Percentiles rank a stretch among this genome's conserved stretches.
Evolutionary conservation across 169 alveolate species (phyloP).

Genomic region (Cystoisospora suis): DNA sequence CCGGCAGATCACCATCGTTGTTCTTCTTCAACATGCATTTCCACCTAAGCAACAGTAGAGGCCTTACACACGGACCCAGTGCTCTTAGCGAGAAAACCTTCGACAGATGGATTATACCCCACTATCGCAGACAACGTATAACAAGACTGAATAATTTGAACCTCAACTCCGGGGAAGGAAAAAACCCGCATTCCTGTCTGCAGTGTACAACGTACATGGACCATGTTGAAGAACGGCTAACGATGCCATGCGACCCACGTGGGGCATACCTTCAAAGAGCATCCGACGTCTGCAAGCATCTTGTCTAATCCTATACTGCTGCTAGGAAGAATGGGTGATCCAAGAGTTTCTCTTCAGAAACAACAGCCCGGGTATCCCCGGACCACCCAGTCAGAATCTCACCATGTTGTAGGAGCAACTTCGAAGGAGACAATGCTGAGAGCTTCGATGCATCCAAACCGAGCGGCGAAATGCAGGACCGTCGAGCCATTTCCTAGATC

Average conservation of each 20-base stretch:
- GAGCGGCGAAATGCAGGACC: conserved; percentile 30
- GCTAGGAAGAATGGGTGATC: too few species aligned
- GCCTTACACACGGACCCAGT: neutral
- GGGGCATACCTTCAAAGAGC: too few species aligned
- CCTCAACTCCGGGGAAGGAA: neutral
- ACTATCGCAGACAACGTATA: neutral
- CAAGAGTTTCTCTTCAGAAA: too few species aligned
- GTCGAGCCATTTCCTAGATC: conserved; percentile 29
- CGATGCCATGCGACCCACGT: too few species aligned
- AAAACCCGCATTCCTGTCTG: neutral
- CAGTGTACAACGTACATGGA: too few species aligned
- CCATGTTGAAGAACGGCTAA: too few species aligned
- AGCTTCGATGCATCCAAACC: neutral
- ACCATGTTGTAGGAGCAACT: conserved; percentile 31
- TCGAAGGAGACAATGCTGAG: neutral
- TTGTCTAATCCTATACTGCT: too few species aligned
- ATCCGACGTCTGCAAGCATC: too few species aligned
- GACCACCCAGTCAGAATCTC: neutral
- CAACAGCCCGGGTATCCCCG: too few species aligned
- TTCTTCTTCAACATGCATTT: neutral
- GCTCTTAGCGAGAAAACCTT: neutral
- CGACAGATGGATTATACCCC: neutral
- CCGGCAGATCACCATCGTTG: neutral
- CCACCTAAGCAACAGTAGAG: conserved; percentile 12
- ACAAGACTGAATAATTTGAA: neutral